Conservation (phyloP, 208 protist species). For the Trypanosoma lewisi region DNA sequence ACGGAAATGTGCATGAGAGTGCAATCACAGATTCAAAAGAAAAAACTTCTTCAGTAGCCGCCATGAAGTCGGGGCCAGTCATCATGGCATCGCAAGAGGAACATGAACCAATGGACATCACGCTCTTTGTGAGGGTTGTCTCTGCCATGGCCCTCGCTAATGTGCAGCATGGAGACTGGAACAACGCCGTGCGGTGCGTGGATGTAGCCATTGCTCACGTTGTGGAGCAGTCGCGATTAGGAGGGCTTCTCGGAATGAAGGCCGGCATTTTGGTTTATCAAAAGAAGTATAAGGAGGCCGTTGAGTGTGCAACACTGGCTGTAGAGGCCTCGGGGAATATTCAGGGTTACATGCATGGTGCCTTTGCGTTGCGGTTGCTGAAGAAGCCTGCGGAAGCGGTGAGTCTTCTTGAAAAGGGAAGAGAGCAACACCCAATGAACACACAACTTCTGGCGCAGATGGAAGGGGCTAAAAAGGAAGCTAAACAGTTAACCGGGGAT, state of each 20-base stretch:
- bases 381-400: conserved; percentile 52
- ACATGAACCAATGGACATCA: conserved; percentile 75
- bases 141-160: conserved; percentile 85
- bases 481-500: conserved; percentile 31
- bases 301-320: conserved; percentile 52
- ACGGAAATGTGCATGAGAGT: not conserved
- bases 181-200: conserved; percentile 69
- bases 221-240: conserved; percentile 53
- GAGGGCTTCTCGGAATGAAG: conserved; percentile 82
- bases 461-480: conserved; percentile 41
- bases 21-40: not conserved
- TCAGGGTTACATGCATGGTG: conserved; percentile 83
- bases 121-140: conserved; percentile 74
- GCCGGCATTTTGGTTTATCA: conserved; percentile 70
- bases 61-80: conserved; percentile 26
- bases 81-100: conserved; percentile 57
- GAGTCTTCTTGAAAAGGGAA: conserved; percentile 52
- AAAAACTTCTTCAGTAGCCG: not conserved
- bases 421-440: conserved; percentile 76
- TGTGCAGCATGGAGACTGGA: conserved; percentile 71
- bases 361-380: conserved; percentile 64
- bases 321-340: conserved; percentile 67
- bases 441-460: conserved; percentile 45
- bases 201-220: conserved; percentile 69
- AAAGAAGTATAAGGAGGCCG: conserved; percentile 69